Evolutionary conservation across 176 grass and related monocot species (phyloP).

Genomic region (Triticum dicoccoides): DNA sequence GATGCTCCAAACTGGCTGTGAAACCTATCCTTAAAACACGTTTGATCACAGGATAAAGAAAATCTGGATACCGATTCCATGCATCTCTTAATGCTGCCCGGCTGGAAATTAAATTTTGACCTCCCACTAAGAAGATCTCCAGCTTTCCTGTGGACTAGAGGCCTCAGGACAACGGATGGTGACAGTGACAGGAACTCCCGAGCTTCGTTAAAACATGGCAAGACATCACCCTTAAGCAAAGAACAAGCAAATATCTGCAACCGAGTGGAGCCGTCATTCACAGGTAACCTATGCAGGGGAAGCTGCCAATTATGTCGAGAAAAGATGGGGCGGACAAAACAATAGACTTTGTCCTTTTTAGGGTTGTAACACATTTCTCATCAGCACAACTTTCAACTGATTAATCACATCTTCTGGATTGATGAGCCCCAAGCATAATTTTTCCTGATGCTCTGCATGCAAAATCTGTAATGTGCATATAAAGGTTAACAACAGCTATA

Average conservation of each 20-base stretch:
- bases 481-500: not conserved
- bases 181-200: constrained; percentile 50
- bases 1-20: constrained; percentile 32
- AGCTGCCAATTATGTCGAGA: constrained; percentile 75
- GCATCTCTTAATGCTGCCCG: constrained; percentile 38
- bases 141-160: constrained; percentile 47
- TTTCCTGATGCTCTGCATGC: not conserved
- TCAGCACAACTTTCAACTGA: not conserved
- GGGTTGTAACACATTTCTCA: not conserved
- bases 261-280: constrained; percentile 47
- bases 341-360: not conserved
- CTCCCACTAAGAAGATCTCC: constrained; percentile 58
- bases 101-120: constrained; percentile 38
- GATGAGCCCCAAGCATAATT: not conserved
- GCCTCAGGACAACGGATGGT: constrained; percentile 47
- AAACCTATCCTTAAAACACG: constrained; percentile 46
- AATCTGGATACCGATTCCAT: constrained; percentile 48
- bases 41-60: constrained; percentile 52
- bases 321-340: not conserved
- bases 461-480: not conserved
- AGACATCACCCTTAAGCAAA: constrained; percentile 75
- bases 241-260: constrained; percentile 65
- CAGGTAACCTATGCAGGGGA: constrained; percentile 53
- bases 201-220: constrained; percentile 62
- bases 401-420: not conserved